Evolutionary conservation across 331 rosid genomes (phyloP).

Genomic region (Quercus lobata): DNA sequence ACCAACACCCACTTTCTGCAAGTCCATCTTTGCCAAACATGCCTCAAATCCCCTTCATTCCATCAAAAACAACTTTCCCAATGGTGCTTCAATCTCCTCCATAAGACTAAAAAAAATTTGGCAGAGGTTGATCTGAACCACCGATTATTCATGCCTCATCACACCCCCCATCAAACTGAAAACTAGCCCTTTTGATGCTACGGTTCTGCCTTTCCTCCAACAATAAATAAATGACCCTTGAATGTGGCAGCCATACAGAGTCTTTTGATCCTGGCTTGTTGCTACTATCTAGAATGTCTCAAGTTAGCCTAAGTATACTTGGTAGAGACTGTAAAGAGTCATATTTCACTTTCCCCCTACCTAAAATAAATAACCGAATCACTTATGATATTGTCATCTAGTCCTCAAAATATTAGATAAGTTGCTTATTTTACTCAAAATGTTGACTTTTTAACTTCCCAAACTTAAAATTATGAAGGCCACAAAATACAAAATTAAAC

Average conservation of each 20-base stretch:
- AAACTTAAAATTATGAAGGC: too few species aligned
- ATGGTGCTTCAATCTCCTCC: too few species aligned
- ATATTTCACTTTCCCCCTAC: too few species aligned
- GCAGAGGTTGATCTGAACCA: too few species aligned
- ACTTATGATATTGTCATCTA: too few species aligned
- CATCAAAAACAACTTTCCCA: slow-evolving; percentile 6
- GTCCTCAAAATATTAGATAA: too few species aligned
- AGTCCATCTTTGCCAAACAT: not conserved
- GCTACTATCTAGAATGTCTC: not conserved
- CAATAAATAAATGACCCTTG: not conserved
- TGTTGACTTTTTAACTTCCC: too few species aligned
- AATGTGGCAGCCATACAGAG: not conserved
- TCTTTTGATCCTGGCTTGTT: not conserved
- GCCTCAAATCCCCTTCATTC: slow-evolving; percentile 7
- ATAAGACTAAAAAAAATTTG: too few species aligned
- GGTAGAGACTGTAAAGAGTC: not conserved
- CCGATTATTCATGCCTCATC: not conserved
- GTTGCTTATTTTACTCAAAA: too few species aligned
- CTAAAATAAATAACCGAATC: not conserved
- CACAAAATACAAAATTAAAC: not conserved
- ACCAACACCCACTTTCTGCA: not conserved
- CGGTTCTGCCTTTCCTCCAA: not conserved
- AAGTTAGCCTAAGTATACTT: not conserved
- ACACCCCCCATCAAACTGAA: slow-evolving; percentile 29
- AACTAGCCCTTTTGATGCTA: not conserved